A percentile compares a stretch with the other conserved stretches of the same genome.
These are phyloP conservation scores for Populus nigra DNA, from an alignment of 345 rosid genomes.

Conservation along the genomic window DNA sequence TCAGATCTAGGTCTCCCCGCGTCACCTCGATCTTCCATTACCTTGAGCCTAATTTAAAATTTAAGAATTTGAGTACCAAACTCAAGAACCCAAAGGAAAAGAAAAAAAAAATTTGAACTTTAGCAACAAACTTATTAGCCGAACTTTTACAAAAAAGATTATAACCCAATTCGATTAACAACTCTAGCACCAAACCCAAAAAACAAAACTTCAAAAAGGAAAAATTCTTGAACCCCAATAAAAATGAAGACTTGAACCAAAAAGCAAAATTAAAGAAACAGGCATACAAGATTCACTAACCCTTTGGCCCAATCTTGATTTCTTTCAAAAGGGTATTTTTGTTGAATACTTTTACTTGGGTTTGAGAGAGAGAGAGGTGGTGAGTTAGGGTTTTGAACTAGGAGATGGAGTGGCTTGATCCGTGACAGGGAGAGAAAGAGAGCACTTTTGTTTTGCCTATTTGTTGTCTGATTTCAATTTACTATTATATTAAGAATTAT, in stretches of 20 bases:
- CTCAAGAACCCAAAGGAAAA: not conserved
- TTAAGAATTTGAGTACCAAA: not conserved
- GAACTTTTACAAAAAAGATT: not conserved
- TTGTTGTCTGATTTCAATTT: not conserved
- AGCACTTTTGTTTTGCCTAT: not conserved
- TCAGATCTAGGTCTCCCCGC: slow-evolving; percentile 3
- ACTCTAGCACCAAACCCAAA: not conserved
- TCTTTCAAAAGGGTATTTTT: not conserved
- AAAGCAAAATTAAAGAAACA: not conserved
- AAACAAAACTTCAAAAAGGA: not conserved
- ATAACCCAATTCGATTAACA: not conserved
- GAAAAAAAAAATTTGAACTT: not conserved
- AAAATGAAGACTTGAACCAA: not conserved
- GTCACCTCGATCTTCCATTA: slow-evolving; percentile 16
- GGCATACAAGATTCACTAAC: not conserved
- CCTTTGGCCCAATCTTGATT: not conserved
- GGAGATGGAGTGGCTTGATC: not conserved
- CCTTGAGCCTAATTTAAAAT: not conserved
- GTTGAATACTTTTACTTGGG: not conserved
- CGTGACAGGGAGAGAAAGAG: not conserved
- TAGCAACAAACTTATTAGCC: not conserved
- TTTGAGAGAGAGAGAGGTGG: not conserved
- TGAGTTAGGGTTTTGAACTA: slow-evolving; percentile 13
- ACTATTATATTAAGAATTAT: too few species aligned
- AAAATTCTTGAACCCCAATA: not conserved